Conservation (phyloP, 441 rosid species). For the Syzygium malaccense region DNA sequence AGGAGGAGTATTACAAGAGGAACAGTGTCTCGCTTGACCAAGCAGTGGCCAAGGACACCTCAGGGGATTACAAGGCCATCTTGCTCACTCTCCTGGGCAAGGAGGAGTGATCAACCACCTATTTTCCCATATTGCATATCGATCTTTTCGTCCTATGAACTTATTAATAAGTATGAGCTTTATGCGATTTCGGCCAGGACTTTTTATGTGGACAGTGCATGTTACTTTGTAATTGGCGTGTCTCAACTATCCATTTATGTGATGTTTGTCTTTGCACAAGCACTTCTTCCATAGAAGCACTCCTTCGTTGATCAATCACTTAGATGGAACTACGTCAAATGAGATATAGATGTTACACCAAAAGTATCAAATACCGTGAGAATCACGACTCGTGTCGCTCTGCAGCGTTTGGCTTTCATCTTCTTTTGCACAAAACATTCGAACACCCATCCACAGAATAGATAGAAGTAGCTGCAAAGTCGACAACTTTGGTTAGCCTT, state of each 20-base stretch:
- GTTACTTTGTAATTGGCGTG: not conserved
- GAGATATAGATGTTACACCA: not conserved
- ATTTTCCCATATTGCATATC: not conserved
- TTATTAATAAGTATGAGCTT: not conserved
- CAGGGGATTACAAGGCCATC: conserved; percentile 47
- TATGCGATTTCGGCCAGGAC: not conserved
- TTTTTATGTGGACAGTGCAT: not conserved
- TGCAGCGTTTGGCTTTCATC: not conserved
- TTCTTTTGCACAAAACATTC: not conserved
- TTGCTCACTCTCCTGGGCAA: conserved; percentile 49
- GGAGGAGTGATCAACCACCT: conserved; percentile 9
- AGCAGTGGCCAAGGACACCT: conserved; percentile 44
- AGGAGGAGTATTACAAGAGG: conserved; percentile 47
- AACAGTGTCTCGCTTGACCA: conserved; percentile 44
- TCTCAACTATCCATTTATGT: not conserved
- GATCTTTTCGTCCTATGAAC: not conserved
- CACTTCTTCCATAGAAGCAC: not conserved
- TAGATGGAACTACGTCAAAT: not conserved
- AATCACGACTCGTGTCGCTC: not conserved
- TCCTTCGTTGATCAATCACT: not conserved
- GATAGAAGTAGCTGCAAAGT: not conserved
- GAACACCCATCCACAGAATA: not conserved
- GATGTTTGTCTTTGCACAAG: not conserved
- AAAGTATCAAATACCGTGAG: not conserved
- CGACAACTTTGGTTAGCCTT: not conserved